These are phyloP conservation scores for Amanita rimosa DNA, from an alignment of 768 basidiomycete genomes.

Conservation along the genomic window DNA sequence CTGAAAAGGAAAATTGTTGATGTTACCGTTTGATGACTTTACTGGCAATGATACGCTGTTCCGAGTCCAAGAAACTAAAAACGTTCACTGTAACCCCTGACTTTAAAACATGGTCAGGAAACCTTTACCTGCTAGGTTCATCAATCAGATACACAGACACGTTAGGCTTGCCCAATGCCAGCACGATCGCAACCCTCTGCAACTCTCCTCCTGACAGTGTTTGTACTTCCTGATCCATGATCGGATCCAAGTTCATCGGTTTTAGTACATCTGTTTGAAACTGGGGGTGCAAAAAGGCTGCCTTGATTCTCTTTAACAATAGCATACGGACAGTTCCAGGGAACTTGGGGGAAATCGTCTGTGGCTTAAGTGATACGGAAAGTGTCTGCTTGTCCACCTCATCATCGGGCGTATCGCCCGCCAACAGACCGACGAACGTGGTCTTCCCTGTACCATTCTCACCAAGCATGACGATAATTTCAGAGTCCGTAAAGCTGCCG, in stretches of 20 bases:
- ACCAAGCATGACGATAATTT: conserved; percentile 98
- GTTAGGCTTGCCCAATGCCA: conserved; percentile 79
- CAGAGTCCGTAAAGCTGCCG: conserved; percentile 95
- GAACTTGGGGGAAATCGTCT: conserved; percentile 97
- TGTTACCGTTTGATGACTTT: conserved; percentile 93
- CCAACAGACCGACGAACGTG: conserved; percentile 91
- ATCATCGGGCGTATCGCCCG: conserved; percentile 84
- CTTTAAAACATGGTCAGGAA: background rate
- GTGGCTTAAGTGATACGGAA: conserved; percentile 92
- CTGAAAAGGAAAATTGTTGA: conserved; percentile 5
- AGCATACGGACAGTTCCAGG: conserved; percentile 94
- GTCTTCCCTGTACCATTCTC: conserved; percentile 99
- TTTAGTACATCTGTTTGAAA: conserved; percentile 98
- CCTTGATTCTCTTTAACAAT: conserved; percentile 88
- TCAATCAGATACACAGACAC: conserved; percentile 91
- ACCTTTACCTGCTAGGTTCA: conserved; percentile 72
- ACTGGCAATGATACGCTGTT: conserved; percentile 96
- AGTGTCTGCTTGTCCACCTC: conserved; percentile 75
- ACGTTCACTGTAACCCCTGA: background rate
- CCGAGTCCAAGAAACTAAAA: conserved; percentile 89
- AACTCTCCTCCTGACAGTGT: conserved; percentile 97
- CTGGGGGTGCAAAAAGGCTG: conserved; percentile 97
- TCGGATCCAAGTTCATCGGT: conserved; percentile 89
- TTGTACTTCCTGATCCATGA: conserved; percentile 97
- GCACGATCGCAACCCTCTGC: conserved; percentile 92